Evolutionary conservation across 225 moss, liverwort and hornwort genomes (phyloP).

Genomic region (Marchantia polymorpha): DNA sequence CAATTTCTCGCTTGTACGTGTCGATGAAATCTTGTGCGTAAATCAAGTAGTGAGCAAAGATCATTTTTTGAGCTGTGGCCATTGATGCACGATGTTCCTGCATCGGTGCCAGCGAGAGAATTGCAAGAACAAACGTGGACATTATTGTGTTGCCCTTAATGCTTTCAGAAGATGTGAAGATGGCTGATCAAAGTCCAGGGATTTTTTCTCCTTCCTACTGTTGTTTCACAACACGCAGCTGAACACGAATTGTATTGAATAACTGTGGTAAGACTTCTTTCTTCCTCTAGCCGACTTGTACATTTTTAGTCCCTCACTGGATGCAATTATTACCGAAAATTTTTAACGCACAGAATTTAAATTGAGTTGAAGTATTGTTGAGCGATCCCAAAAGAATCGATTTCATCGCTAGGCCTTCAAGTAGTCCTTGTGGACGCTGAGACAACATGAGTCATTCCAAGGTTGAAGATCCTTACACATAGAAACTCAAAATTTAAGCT

Average conservation of each 20-base stretch:
- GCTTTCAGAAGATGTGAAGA: too few relatives aligned
- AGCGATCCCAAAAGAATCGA: too few relatives aligned
- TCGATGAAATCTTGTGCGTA: constrained; percentile 29
- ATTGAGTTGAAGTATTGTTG: not conserved
- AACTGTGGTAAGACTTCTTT: too few relatives aligned
- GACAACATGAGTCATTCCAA: not conserved
- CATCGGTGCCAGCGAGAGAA: not conserved
- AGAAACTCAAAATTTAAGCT: not conserved
- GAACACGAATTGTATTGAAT: too few relatives aligned
- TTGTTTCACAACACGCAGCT: too few relatives aligned
- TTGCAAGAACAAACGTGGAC: not conserved
- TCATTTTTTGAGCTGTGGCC: constrained; percentile 11
- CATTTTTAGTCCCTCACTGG: not conserved
- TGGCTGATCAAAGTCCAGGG: too few relatives aligned
- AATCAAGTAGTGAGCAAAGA: constrained; percentile 49
- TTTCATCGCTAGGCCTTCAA: not conserved
- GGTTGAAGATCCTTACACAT: not conserved
- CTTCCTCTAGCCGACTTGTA: not conserved
- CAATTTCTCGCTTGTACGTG: constrained; percentile 41
- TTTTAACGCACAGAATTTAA: not conserved
- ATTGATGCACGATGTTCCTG: not conserved
- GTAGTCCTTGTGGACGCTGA: not conserved
- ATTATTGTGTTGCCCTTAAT: too few relatives aligned
- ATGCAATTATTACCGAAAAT: not conserved
- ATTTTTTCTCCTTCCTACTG: too few relatives aligned